Evolutionary conservation across 441 rosid genomes (phyloP).

Genomic region (Iberis amara): DNA sequence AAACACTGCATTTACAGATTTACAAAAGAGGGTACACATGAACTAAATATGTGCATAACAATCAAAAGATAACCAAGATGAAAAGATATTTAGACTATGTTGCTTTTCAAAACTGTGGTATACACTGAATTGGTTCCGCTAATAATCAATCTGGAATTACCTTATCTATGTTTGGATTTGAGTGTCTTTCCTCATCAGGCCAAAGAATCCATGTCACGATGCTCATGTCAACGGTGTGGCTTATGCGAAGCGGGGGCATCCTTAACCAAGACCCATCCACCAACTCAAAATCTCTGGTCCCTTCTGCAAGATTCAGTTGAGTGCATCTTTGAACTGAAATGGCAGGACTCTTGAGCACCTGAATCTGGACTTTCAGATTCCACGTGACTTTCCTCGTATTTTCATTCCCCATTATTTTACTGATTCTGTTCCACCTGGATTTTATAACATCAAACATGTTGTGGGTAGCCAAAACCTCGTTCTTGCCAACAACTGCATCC

Average conservation of each 20-base stretch:
- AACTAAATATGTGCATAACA: conserved; percentile 16
- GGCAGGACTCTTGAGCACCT: conserved; percentile 68
- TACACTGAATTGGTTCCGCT: not conserved
- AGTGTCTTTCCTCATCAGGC: conserved; percentile 97
- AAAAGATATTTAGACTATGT: conserved; percentile 2
- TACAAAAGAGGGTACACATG: conserved; percentile 14
- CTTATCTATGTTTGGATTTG: conserved; percentile 84
- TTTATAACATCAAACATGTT: conserved; percentile 46
- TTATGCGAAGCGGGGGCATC: conserved; percentile 48
- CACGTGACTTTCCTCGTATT: conserved; percentile 72
- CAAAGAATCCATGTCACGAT: conserved; percentile 91
- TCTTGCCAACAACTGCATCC: conserved; percentile 36
- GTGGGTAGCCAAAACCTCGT: conserved; percentile 33
- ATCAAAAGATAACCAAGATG: conserved; percentile 4
- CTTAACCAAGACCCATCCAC: conserved; percentile 48
- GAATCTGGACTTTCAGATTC: conserved; percentile 89
- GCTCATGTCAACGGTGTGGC: conserved; percentile 66
- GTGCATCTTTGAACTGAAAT: conserved; percentile 66
- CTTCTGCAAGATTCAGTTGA: conserved; percentile 38
- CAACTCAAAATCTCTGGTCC: conserved; percentile 43
- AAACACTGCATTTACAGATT: too few species aligned
- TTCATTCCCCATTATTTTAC: conserved; percentile 68
- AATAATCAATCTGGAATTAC: conserved; percentile 36
- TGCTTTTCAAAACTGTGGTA: not conserved
- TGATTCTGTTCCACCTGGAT: conserved; percentile 69